These are phyloP conservation scores for Metschnikowia gelsemii DNA, from an alignment of 805 yeast species.

Conservation along the genomic window DNA sequence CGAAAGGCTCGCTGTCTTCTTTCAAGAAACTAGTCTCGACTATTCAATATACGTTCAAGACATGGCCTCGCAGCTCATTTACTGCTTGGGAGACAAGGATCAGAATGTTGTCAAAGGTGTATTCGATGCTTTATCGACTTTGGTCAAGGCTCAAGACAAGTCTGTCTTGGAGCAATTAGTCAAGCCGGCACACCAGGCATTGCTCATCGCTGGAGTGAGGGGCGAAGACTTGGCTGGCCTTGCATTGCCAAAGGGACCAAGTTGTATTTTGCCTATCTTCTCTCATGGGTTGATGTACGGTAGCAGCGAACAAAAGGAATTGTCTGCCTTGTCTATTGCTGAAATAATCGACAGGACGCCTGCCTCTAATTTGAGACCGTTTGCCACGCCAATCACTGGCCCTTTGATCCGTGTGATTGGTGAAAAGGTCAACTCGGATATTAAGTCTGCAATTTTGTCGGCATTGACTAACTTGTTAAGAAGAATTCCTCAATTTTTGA, in stretches of 20 bases:
- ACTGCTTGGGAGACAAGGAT: conserved; percentile 70
- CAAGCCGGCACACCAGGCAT: conserved; percentile 74
- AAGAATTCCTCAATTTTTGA: conserved; percentile 84
- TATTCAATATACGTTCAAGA: conserved; percentile 73
- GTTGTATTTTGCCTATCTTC: conserved; percentile 85
- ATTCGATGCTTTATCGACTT: conserved; percentile 59
- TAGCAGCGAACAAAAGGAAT: conserved; percentile 74
- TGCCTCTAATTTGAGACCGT: conserved; percentile 75
- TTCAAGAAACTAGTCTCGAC: conserved; percentile 62
- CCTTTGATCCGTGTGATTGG: conserved; percentile 98
- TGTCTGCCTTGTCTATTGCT: conserved; percentile 85
- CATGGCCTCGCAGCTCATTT: conserved; percentile 66
- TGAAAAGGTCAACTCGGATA: conserved; percentile 86
- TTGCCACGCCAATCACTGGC: conserved; percentile 92
- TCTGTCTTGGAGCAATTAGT: conserved; percentile 74
- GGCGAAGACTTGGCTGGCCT: conserved; percentile 75
- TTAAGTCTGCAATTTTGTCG: conserved; percentile 88
- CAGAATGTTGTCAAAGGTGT: conserved; percentile 61
- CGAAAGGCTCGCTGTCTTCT: conserved; percentile 69
- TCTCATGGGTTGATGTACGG: conserved; percentile 96
- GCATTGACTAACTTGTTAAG: conserved; percentile 77
- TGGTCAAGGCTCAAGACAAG: conserved; percentile 73
- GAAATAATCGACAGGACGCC: conserved; percentile 84
- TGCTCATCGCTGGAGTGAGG: conserved; percentile 59
- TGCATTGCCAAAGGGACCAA: conserved; percentile 77